Evolutionary conservation across 306 rosid species (phyloP).

Genomic region (Acacia crassicarpa): DNA sequence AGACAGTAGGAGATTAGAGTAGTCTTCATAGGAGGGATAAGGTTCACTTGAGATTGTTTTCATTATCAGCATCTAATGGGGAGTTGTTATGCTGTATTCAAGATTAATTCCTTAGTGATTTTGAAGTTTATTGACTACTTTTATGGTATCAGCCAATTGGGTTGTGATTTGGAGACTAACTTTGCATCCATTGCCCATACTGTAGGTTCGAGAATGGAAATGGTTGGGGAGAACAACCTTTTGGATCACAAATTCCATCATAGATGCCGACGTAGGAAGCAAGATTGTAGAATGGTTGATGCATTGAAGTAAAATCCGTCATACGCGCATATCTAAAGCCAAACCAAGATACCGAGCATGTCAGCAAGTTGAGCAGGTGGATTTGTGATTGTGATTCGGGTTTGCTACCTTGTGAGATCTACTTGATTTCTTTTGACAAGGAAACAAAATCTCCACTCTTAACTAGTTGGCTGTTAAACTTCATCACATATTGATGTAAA

Average conservation of each 20-base stretch:
- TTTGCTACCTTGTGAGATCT: constrained; percentile 9
- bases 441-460: background rate
- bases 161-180: constrained; percentile 29
- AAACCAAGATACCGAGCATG: constrained; percentile 14
- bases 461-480: background rate
- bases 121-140: background rate
- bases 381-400: constrained; percentile 16
- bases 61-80: constrained; percentile 8
- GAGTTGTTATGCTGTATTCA: constrained; percentile 5
- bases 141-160: background rate
- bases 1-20: background rate
- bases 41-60: background rate
- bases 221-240: constrained; percentile 87
- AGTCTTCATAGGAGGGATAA: background rate
- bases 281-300: constrained; percentile 84
- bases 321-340: background rate
- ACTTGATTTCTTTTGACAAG: constrained; percentile 19
- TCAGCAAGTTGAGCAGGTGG: constrained; percentile 2
- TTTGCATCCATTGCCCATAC: constrained; percentile 37
- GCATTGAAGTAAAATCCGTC: constrained; percentile 48
- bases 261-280: constrained; percentile 91
- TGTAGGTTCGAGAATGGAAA: constrained; percentile 75
- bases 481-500: background rate
- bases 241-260: constrained; percentile 84
- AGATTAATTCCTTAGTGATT: constrained; percentile 3